Evolutionary conservation across 176 grass and related monocot species (phyloP).

Genomic region (Elymus sibiricus): DNA sequence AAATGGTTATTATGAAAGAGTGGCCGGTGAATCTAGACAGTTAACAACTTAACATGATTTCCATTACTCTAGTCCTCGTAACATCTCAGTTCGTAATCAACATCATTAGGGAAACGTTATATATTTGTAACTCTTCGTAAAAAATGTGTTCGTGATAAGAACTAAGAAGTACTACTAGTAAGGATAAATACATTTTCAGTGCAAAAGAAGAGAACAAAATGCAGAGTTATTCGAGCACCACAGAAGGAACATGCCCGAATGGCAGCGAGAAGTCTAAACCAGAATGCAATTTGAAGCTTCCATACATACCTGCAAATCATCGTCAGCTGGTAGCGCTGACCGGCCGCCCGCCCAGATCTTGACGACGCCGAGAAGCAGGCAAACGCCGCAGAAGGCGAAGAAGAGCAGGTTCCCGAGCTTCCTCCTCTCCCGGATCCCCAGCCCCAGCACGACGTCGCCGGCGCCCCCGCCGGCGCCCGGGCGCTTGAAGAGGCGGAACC

Average conservation of each 20-base stretch:
- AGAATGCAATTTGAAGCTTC: neutral
- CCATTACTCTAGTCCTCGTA: neutral
- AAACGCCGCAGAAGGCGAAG: slow-evolving; percentile 75
- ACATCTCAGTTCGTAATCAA: neutral
- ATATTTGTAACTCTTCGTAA: neutral
- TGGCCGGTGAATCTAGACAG: neutral
- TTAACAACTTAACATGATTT: neutral
- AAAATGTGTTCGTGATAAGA: neutral
- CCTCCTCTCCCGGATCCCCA: slow-evolving; percentile 51
- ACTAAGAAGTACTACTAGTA: neutral
- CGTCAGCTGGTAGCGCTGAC: slow-evolving; percentile 28
- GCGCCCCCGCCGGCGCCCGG: slow-evolving; percentile 1
- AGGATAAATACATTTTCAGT: neutral
- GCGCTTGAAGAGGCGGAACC: slow-evolving; percentile 61
- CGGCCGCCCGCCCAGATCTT: slow-evolving; percentile 76
- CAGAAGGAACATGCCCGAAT: neutral
- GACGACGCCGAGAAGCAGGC: slow-evolving; percentile 63
- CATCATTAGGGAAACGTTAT: neutral
- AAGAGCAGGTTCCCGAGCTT: slow-evolving; percentile 74
- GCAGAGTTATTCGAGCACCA: neutral
- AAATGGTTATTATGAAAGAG: neutral
- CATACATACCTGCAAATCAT: slow-evolving; percentile 51
- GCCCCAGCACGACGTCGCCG: slow-evolving; percentile 33
- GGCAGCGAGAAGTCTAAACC: neutral
- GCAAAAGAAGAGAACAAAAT: neutral